Conservation (phyloP, 208 protist genomes). For the Wallacemonas sp. region DNA sequence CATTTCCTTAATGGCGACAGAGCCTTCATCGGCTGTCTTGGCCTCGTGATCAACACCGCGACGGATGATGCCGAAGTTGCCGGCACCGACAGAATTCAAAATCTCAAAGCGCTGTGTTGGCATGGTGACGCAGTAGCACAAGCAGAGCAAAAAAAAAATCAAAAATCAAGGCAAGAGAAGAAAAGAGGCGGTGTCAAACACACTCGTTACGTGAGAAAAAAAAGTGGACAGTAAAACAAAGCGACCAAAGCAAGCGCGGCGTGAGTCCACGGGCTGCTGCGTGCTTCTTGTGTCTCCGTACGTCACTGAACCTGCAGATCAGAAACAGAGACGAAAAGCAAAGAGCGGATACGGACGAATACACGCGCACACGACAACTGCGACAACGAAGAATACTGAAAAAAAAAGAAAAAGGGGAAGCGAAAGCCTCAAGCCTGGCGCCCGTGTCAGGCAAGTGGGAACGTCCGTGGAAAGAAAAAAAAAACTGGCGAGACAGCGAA, state of each 20-base stretch:
- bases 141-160: not conserved
- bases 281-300: too few relatives aligned
- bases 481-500: too few relatives aligned
- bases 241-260: too few relatives aligned
- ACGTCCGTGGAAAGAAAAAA: too few relatives aligned
- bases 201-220: too few relatives aligned
- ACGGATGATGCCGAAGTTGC: constrained; percentile 36
- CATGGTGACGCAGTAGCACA: not conserved
- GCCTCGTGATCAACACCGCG: constrained; percentile 30
- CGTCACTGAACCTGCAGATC: too few relatives aligned
- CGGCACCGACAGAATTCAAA: constrained; percentile 28
- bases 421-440: too few relatives aligned
- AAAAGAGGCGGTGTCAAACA: too few relatives aligned
- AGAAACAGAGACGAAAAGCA: not conserved
- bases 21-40: constrained; percentile 5
- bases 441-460: too few relatives aligned
- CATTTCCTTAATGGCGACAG: constrained; percentile 31
- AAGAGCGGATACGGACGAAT: too few relatives aligned
- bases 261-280: not conserved
- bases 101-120: constrained; percentile 20
- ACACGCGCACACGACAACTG: too few relatives aligned
- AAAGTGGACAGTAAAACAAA: too few relatives aligned
- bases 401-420: not conserved
- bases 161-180: not conserved
- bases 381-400: not conserved